A percentile compares a stretch with the other conserved stretches of the same genome.
These are phyloP conservation scores for Fusarium liriodendri DNA, from an alignment of 2,329 filamentous ascomycete genomes.

Conservation along the genomic window DNA sequence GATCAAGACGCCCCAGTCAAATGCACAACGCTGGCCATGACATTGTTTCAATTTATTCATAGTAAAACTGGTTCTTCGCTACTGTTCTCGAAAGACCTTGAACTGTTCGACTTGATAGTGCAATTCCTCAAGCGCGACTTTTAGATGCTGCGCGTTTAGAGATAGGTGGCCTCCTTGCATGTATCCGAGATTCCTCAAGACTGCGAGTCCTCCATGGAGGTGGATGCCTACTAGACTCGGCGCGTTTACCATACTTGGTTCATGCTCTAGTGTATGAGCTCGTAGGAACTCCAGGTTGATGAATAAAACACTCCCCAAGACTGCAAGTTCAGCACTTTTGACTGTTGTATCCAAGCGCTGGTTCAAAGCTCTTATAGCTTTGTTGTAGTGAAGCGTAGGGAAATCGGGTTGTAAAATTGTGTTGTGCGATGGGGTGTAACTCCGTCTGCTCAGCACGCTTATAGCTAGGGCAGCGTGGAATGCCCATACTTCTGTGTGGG, in stretches of 20 bases:
- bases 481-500: neutral
- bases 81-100: neutral
- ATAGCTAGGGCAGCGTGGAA: constrained; percentile 10
- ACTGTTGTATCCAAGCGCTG: neutral
- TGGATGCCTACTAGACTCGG: neutral
- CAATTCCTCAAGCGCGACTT: neutral
- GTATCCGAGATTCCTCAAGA: neutral
- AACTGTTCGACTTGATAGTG: neutral
- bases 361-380: constrained; percentile 2
- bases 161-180: neutral
- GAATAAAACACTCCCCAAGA: constrained; percentile 9
- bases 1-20: neutral
- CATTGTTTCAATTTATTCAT: neutral
- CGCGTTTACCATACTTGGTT: neutral
- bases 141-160: neutral
- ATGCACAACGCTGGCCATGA: neutral
- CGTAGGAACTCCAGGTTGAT: constrained; percentile 8
- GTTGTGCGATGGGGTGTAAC: neutral
- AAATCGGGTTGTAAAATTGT: neutral
- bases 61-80: neutral
- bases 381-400: neutral
- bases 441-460: neutral
- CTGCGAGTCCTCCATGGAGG: neutral
- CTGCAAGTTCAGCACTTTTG: constrained; percentile 1
- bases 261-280: neutral